Conservation (phyloP, 2,329 filamentous ascomycete species). For the Podosphaera aphanis region DNA sequence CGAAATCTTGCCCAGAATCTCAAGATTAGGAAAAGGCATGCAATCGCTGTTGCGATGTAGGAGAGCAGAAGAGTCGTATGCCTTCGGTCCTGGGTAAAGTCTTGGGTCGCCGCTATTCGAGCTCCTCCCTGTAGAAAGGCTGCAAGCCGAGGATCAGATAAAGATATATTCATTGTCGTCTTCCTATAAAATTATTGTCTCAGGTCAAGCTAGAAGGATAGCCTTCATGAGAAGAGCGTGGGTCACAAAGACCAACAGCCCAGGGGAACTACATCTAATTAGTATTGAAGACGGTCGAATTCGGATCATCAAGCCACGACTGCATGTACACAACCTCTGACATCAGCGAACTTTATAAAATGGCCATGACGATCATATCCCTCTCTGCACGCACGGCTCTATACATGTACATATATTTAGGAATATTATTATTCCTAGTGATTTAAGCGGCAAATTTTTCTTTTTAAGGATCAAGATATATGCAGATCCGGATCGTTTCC, state of each 20-base stretch:
- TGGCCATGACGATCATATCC: background rate
- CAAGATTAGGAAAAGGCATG: background rate
- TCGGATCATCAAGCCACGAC: background rate
- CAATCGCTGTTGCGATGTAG: background rate
- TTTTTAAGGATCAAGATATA: too few relatives aligned
- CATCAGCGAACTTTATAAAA: background rate
- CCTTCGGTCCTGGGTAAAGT: background rate
- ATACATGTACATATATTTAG: background rate
- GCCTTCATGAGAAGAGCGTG: too few relatives aligned
- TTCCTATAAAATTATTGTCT: background rate
- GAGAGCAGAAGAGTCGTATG: background rate
- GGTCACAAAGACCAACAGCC: too few relatives aligned
- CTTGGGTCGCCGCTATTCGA: background rate
- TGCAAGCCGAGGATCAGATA: background rate
- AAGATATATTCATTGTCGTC: background rate
- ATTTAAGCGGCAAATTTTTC: too few relatives aligned
- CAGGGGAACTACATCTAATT: too few relatives aligned
- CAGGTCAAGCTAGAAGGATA: too few relatives aligned
- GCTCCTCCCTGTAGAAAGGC: background rate
- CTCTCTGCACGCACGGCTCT: too few relatives aligned
- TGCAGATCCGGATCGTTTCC: too few relatives aligned
- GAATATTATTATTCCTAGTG: too few relatives aligned
- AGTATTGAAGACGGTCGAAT: too few relatives aligned
- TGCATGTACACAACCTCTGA: background rate
- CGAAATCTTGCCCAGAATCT: conserved; percentile 1